Evolutionary conservation across 192 early-diverging fungal species (phyloP), one percentile per base, ranked within the genome.

Genomic region (Geranomyces variabilis): DNA sequence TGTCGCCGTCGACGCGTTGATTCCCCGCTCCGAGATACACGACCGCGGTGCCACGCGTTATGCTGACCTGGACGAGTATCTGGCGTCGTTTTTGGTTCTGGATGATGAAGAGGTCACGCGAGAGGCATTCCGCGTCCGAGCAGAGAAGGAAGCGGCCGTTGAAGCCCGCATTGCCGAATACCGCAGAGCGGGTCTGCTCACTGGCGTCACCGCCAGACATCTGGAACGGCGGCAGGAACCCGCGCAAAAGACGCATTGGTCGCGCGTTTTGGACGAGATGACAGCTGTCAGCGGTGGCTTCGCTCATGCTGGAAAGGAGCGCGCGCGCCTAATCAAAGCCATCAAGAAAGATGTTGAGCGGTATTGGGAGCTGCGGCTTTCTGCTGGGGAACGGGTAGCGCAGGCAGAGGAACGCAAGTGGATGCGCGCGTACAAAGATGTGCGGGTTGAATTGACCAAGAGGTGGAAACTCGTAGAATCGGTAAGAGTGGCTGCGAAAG

Each of bases 21-120:
- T 70, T 15, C 69, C 69, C 12, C 69, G 69, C 30, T 59, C 55
- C 22, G 59, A 29, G 15, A 19, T 61, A 17, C n/a, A 61, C 7
- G 21, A 59, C 33, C 59, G 15, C 57, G 69, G 55, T 4, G 63
- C 34, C 60, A 53, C 14, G 21, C 63, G 12, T 71, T 71, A 48
- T 69, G 59, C 31, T 31, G 51, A 43, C 55, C 41, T 70, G 44
- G 36, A 26, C 19, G 72, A 67, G 30, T 74, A 66, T 59, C 61
- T 90, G 9, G 60, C 59, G 14, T 87, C 90, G 0, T 90, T 89
- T 70, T 74, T 86, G 14, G 80, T 79, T 22, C 63, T 82, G 0
- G 90, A 91, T 36, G 90, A 91, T 26, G 88, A 89, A 65, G 86
- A 88, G 45, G 67, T 88, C 0, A 86, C 86, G 0, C 75, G 69